phyloP scores from a whole-genome alignment of 2,329 filamentous ascomycete genomes.

The Trichoderma hamatum region DNA sequence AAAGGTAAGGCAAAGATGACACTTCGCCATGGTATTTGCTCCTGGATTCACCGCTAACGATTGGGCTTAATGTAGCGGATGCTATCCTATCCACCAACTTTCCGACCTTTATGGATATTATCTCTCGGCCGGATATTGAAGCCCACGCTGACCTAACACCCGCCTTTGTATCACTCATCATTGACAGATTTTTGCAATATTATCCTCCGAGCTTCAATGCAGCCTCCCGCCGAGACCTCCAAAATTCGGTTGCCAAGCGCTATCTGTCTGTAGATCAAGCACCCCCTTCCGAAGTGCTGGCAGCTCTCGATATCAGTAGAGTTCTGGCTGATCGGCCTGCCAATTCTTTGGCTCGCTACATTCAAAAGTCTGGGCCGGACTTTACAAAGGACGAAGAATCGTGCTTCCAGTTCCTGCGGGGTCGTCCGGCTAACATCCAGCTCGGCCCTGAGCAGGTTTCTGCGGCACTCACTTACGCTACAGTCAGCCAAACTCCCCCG shows the following conservation, averaged over 20 bases:
- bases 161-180: slow-evolving; percentile 73
- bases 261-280: slow-evolving; percentile 66
- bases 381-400: slow-evolving; percentile 77
- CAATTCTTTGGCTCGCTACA: slow-evolving; percentile 63
- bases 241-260: slow-evolving; percentile 66
- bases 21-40: background rate
- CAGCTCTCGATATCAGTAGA: slow-evolving; percentile 69
- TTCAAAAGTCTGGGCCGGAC: slow-evolving; percentile 74
- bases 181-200: slow-evolving; percentile 85
- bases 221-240: slow-evolving; percentile 69
- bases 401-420: slow-evolving; percentile 58
- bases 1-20: slow-evolving; percentile 68
- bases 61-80: slow-evolving; percentile 64
- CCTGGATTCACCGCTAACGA: slow-evolving; percentile 8
- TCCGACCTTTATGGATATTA: slow-evolving; percentile 73
- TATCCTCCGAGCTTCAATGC: slow-evolving; percentile 85
- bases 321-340: slow-evolving; percentile 62
- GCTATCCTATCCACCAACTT: slow-evolving; percentile 85
- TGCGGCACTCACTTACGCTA: slow-evolving; percentile 70
- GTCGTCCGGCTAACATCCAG: slow-evolving; percentile 57
- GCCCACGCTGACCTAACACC: slow-evolving; percentile 68
- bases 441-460: slow-evolving; percentile 83
- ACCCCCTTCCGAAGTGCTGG: slow-evolving; percentile 71
- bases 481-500: slow-evolving; percentile 59
- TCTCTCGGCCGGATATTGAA: slow-evolving; percentile 66